Evolutionary conservation across 192 early-diverging fungal species (phyloP).

Genomic region (Haplosporangium gracile): DNA sequence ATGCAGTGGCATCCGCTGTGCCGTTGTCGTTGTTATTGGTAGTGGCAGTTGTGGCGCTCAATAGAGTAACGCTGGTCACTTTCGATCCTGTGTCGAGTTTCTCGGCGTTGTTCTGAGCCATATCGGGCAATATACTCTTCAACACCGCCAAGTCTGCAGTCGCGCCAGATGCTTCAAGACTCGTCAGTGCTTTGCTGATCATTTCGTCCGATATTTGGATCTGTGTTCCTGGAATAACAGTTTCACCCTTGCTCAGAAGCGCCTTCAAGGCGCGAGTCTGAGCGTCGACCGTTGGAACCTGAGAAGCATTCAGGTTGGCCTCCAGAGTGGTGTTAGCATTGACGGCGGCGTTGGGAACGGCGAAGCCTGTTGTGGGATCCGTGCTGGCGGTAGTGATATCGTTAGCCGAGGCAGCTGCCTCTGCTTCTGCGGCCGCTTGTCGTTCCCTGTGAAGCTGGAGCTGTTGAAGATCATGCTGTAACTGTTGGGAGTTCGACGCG

Average conservation of each 20-base stretch:
- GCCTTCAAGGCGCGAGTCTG: conserved; percentile 1
- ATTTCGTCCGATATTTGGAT: conserved; percentile 6
- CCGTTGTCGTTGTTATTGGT: background rate
- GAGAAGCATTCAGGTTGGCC: background rate
- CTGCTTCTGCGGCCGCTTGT: conserved; percentile 6
- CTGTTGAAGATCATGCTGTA: conserved; percentile 40
- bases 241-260: background rate
- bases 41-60: background rate
- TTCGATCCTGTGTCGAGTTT: background rate
- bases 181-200: conserved; percentile 1
- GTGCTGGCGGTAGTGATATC: background rate
- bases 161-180: background rate
- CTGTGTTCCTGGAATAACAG: conserved; percentile 3
- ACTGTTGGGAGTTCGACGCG: conserved; percentile 3
- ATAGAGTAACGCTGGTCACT: background rate
- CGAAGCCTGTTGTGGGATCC: background rate
- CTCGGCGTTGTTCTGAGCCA: background rate
- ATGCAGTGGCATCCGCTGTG: background rate
- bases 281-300: background rate
- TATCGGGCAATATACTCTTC: background rate
- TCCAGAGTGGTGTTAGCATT: background rate
- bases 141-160: background rate
- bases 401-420: background rate
- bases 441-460: conserved; percentile 31
- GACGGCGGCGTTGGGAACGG: background rate